These are phyloP conservation scores for Ganoderma leucocontextum DNA, from an alignment of 1,284 basidiomycete species.

Conservation along the genomic window DNA sequence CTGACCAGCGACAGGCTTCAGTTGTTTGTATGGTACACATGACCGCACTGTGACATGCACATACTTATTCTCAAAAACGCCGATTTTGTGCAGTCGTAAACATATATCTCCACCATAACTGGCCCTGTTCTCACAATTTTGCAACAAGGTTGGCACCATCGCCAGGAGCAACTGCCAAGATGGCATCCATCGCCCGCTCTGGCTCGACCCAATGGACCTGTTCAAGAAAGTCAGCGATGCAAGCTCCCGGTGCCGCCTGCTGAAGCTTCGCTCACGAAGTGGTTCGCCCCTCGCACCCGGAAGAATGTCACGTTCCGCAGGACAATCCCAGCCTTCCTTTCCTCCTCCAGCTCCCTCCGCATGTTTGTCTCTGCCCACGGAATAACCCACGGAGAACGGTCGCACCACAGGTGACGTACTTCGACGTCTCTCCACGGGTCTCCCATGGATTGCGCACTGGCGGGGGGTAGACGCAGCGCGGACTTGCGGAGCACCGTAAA, in stretches of 20 bases:
- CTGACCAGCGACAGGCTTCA: too few relatives aligned
- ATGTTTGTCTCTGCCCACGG: not conserved
- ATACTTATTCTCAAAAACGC: not conserved
- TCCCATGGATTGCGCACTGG: not conserved
- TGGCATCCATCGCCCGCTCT: constrained; percentile 3
- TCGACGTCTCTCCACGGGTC: constrained; percentile 20
- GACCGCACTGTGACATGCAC: too few relatives aligned
- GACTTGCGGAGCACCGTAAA: not conserved
- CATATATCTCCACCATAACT: not conserved
- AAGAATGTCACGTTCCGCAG: constrained; percentile 4
- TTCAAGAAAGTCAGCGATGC: not conserved
- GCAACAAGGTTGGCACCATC: not conserved
- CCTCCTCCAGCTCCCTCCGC: constrained; percentile 2
- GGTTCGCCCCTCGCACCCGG: constrained; percentile 4
- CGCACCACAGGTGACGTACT: constrained; percentile 25
- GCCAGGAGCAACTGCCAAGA: not conserved
- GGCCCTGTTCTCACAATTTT: not conserved
- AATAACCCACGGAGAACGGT: constrained; percentile 24
- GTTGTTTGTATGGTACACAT: too few relatives aligned
- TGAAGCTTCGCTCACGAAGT: constrained; percentile 1
- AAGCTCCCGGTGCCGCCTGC: not conserved
- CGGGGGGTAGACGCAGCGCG: not conserved
- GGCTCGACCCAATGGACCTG: constrained; percentile 13
- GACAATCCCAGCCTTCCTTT: not conserved
- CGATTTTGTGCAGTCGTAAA: not conserved